Evolutionary conservation across 768 basidiomycete genomes (phyloP).

Genomic region (Lentinula boryana): DNA sequence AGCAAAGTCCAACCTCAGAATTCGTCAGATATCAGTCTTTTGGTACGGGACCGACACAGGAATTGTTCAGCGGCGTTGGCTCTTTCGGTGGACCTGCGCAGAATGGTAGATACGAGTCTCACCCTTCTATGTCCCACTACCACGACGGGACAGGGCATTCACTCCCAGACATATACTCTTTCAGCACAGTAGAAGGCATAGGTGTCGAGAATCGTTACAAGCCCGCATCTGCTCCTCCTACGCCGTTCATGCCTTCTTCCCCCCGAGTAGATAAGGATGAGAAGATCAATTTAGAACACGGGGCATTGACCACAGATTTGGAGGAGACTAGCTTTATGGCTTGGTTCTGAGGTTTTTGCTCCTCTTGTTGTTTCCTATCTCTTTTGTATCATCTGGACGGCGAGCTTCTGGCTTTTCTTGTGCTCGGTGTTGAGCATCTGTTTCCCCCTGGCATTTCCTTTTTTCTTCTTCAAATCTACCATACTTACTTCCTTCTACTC

Average conservation of each 20-base stretch:
- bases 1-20: neutral
- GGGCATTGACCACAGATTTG: conserved; percentile 47
- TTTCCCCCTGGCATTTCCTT: neutral
- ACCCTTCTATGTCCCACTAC: neutral
- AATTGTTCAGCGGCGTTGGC: neutral
- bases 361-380: neutral
- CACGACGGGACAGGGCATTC: conserved; percentile 15
- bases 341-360: conserved; percentile 42
- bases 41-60: neutral
- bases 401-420: neutral
- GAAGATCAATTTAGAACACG: conserved; percentile 58
- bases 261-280: conserved; percentile 49
- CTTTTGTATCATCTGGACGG: neutral
- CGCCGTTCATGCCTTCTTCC: conserved; percentile 39
- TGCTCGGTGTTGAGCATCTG: neutral
- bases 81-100: no score
- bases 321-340: conserved; percentile 65
- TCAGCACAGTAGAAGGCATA: conserved; percentile 31
- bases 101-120: neutral
- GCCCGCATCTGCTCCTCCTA: conserved; percentile 27
- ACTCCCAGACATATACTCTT: conserved; percentile 43
- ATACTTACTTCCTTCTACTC: neutral
- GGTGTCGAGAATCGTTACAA: conserved; percentile 33
- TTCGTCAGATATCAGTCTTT: neutral
- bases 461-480: neutral